phyloP scores from a whole-genome alignment of 2,329 filamentous ascomycete species.

The Parascedosporium putredinis region DNA sequence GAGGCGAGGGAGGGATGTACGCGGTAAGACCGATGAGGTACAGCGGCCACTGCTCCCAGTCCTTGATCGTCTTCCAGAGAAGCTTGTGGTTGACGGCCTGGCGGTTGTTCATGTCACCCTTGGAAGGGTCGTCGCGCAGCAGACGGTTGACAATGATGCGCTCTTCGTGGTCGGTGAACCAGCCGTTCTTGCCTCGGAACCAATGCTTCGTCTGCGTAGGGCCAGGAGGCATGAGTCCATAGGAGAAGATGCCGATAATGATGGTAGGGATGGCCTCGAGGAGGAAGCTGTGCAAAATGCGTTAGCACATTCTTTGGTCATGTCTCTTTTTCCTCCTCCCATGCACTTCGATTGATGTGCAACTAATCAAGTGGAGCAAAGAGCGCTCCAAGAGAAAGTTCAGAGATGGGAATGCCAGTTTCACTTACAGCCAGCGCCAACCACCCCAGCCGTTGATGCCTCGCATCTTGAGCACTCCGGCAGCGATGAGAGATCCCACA shows the following conservation, averaged over 20 bases:
- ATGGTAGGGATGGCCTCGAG: conserved; percentile 21
- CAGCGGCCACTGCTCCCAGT: conserved; percentile 52
- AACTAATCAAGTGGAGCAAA: no score
- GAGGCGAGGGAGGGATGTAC: conserved; percentile 31
- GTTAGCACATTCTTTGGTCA: no score
- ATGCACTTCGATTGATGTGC: no score
- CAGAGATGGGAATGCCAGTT: no score
- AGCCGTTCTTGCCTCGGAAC: conserved; percentile 48
- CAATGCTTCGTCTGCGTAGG: conserved; percentile 41
- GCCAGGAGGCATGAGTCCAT: conserved; percentile 33
- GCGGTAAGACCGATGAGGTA: conserved; percentile 41
- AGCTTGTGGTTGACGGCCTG: conserved; percentile 28
- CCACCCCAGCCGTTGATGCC: conserved; percentile 26
- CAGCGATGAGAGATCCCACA: conserved; percentile 36
- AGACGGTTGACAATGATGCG: conserved; percentile 52
- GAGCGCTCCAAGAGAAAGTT: no score
- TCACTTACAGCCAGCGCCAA: conserved; percentile 24
- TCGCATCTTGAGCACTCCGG: conserved; percentile 24
- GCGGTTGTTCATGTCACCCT: conserved; percentile 52
- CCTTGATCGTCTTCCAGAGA: conserved; percentile 41
- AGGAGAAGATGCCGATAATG: conserved; percentile 31
- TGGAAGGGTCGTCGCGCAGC: conserved; percentile 49
- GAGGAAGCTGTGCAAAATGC: no score
- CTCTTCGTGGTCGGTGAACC: conserved; percentile 52
- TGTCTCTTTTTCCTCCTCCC: no score